These are phyloP conservation scores for Chlorophyllum brunneum DNA, from an alignment of 768 basidiomycete species.

Conservation along the genomic window DNA sequence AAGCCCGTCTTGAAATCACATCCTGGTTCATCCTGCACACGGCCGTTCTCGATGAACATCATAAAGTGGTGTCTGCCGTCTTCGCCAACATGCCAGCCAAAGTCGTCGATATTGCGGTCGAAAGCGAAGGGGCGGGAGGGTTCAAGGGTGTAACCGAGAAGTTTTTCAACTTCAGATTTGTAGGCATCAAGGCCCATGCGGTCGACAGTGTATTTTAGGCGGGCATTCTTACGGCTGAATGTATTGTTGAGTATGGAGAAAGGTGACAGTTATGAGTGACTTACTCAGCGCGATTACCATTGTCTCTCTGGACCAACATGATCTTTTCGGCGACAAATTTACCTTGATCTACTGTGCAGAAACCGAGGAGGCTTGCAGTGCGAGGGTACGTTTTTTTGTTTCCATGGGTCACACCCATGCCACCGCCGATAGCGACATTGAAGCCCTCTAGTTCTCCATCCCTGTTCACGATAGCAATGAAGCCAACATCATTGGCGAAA, in stretches of 20 bases:
- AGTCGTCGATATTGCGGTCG: slow-evolving; percentile 89
- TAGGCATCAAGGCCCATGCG: slow-evolving; percentile 87
- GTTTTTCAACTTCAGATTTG: slow-evolving; percentile 86
- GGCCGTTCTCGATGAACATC: slow-evolving; percentile 95
- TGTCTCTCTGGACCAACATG: slow-evolving; percentile 90
- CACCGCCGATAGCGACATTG: slow-evolving; percentile 92
- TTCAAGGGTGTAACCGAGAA: slow-evolving; percentile 72
- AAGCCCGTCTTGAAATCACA: slow-evolving; percentile 91
- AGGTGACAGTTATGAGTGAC: slow-evolving; percentile 25
- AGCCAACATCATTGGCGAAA: slow-evolving; percentile 93
- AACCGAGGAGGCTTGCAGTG: slow-evolving; percentile 82
- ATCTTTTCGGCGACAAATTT: slow-evolving; percentile 86
- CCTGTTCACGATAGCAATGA: slow-evolving; percentile 86
- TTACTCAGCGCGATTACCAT: slow-evolving; percentile 92
- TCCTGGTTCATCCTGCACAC: slow-evolving; percentile 90
- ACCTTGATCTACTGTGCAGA: slow-evolving; percentile 87
- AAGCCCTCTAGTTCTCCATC: slow-evolving; percentile 82
- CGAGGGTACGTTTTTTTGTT: slow-evolving; percentile 99
- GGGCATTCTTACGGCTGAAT: slow-evolving; percentile 72
- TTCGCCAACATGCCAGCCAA: slow-evolving; percentile 86
- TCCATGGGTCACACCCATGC: slow-evolving; percentile 99
- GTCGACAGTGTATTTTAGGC: slow-evolving; percentile 96
- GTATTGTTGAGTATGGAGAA: neutral
- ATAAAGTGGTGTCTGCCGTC: slow-evolving; percentile 91
- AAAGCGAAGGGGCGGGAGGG: slow-evolving; percentile 79